These are phyloP conservation scores for Candida koratica DNA, from an alignment of 805 yeast genomes.

Conservation along the genomic window DNA sequence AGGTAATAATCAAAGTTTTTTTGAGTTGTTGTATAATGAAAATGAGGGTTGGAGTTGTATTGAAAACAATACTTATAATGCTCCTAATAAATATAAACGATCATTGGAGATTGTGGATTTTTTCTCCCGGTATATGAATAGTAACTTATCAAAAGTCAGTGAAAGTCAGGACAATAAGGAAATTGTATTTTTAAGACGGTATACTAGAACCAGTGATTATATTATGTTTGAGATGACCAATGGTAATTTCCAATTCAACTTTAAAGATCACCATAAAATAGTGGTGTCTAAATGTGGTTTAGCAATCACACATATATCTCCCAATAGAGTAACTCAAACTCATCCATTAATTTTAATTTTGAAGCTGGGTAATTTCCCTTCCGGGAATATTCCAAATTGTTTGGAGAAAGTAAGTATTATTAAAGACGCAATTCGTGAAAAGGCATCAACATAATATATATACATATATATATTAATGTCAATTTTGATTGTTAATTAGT, in stretches of 20 bases:
- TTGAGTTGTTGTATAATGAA: conserved; percentile 51
- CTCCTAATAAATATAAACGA: conserved; percentile 52
- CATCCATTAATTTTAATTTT: conserved; percentile 48
- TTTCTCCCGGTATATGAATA: conserved; percentile 88
- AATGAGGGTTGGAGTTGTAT: conserved; percentile 46
- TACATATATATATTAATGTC: not conserved
- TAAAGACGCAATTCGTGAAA: conserved; percentile 58
- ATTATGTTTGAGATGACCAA: conserved; percentile 92
- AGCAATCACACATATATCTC: conserved; percentile 76
- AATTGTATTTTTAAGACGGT: conserved; percentile 75
- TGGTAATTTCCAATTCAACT: conserved; percentile 91
- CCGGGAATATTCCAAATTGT: conserved; percentile 39
- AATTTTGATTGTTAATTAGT: not conserved
- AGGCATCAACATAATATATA: conserved; percentile 16
- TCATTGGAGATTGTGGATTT: conserved; percentile 83
- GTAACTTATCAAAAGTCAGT: conserved; percentile 78
- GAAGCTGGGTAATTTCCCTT: conserved; percentile 41
- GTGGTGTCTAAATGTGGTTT: conserved; percentile 74
- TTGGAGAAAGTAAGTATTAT: conserved; percentile 43
- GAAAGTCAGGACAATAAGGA: conserved; percentile 60
- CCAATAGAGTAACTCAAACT: conserved; percentile 67
- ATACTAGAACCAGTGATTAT: conserved; percentile 71
- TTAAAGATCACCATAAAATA: conserved; percentile 89
- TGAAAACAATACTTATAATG: conserved; percentile 39
- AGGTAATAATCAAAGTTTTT: conserved; percentile 58